Evolutionary conservation across 768 basidiomycete species (phyloP), one percentile per base, ranked within the genome.

Genomic region (Suillus placidus): DNA sequence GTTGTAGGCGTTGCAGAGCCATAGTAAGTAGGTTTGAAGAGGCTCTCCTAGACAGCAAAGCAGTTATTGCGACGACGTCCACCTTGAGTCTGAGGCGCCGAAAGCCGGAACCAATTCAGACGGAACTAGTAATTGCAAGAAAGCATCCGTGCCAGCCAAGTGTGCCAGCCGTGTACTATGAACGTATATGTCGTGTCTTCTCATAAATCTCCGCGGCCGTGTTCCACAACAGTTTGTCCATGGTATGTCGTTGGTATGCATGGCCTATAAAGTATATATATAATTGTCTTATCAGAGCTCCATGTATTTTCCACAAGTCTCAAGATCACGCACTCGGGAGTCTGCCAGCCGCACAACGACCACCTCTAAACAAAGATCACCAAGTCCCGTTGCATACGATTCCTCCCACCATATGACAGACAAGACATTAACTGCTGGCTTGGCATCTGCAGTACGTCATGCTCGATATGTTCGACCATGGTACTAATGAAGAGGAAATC

Each of bases 1-100:
- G 88, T 73, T 83, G 86, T 61, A 91, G 80, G 66, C 88, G 87
- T 70, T 92, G 82, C 85, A 91, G 86, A 64, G 66, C 64, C 23
- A 43, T 68, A 4, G 34, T 35, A 14, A 32, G 67, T 64, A 14
- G 63, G 47, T 20, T 71, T 64, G 14, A 61, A 58, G 16, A 38
- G 23, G 37, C 16, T 37, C 23, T 58, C 37, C 37, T 37, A 26
- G 10, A 54, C 52, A 34, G 52, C 30, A 20, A 34, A 54, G 10
- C 18, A 26, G 20, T 9, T 16, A 8, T 9, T 51, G 26, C 14
- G 14, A 43, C 42, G 42, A 43, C 42, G 42, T 18, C 16, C 1
- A 45, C 43, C 18, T 42, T 43, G 10, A 47, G 47, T 26, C 45
- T 47, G 14, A 14, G 7, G 14, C 30, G 26, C 49, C 16, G 30